Evolutionary conservation across 2,329 filamentous ascomycete genomes (phyloP).

Genomic region (Xylariaceae sp.): DNA sequence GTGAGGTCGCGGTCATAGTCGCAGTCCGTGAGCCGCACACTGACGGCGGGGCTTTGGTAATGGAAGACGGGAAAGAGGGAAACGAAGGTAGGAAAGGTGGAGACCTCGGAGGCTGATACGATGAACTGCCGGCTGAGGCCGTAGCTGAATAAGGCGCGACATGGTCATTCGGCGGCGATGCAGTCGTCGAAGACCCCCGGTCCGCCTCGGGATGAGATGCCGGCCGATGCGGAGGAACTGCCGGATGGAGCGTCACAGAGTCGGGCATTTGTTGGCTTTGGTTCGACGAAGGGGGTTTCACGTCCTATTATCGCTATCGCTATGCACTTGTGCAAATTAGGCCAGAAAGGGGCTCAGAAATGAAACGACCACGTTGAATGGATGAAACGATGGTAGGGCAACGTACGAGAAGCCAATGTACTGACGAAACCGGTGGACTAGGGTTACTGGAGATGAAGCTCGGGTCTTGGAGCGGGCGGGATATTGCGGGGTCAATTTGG

Average conservation of each 20-base stretch:
- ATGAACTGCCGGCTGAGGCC: slow-evolving; percentile 6
- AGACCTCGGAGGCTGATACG: slow-evolving; percentile 4
- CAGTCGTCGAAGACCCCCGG: slow-evolving; percentile 7
- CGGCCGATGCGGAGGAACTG: slow-evolving; percentile 9
- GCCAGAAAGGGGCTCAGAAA: slow-evolving; percentile 6
- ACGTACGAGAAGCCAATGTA: neutral
- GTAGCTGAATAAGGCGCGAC: slow-evolving; percentile 1
- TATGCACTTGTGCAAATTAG: neutral
- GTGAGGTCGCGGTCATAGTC: slow-evolving; percentile 12
- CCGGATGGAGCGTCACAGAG: slow-evolving; percentile 9
- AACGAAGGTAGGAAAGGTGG: slow-evolving; percentile 13
- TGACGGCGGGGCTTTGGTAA: slow-evolving; percentile 15
- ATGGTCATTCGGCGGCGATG: slow-evolving; percentile 8
- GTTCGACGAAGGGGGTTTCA: slow-evolving; percentile 1
- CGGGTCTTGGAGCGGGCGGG: slow-evolving; percentile 19
- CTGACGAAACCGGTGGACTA: neutral
- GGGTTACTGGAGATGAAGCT: slow-evolving; percentile 20
- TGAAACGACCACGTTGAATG: slow-evolving; percentile 18
- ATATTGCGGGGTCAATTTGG: slow-evolving; percentile 25
- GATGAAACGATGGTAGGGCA: slow-evolving; percentile 14
- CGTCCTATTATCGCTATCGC: neutral
- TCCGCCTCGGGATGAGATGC: slow-evolving; percentile 6
- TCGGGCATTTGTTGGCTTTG: slow-evolving; percentile 12
- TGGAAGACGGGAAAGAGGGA: slow-evolving; percentile 12
- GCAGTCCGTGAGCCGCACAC: slow-evolving; percentile 14